Base-by-base conservation (phyloP, 257 asterid species). In the Fraxinus quadrangulata region DNA sequence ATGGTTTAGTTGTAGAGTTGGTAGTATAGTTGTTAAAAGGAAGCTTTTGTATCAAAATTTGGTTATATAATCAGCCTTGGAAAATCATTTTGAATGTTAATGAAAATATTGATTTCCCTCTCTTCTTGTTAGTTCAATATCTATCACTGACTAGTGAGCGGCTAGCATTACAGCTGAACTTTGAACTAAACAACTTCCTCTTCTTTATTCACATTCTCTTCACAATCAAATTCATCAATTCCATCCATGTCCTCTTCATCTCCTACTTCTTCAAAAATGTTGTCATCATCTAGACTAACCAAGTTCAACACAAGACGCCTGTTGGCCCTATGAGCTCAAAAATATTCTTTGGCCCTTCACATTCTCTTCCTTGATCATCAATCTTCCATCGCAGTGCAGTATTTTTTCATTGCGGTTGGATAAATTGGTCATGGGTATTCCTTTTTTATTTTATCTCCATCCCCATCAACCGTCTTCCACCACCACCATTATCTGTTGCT, bases 401-500 rank as follows among this genome's bases (percentile, higher is more conserved):
- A 77, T n/a, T 78, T 88, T 73, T 40, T 88, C 91, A 88, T 79
- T 56, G 79, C 75, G 88, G 87, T 80, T 26, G 91, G 84, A 0
- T 85, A 54, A 24, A 92, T 77, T n/a, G 89, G 91, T 47, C 95
- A 93, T 14, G 95, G 95, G 65, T 78, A 90, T 49, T 73, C 72
- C n/a, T 14, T 72, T 74, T 79, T 33, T 37, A 31, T 71, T 40
- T 31, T 31, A 31, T 31, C 77, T 45, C 82, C 68, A 61, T 80
- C 56, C 40, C 45, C 2, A 16, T 49, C 70, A 54, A 23, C 63
- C 81, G 31, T 31, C 74, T 3, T 0, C 78, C 49, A 2, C 78
- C 51, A 1, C 21, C 13, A 17, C 17, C 11, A 12, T 1, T 16
- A 36, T 6, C 39, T 71, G 17, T 74, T 45, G 69, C 70, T 39